Evolutionary conservation across 2,329 filamentous ascomycete genomes (phyloP).

Genomic region (Lasiodiplodia theobromae): DNA sequence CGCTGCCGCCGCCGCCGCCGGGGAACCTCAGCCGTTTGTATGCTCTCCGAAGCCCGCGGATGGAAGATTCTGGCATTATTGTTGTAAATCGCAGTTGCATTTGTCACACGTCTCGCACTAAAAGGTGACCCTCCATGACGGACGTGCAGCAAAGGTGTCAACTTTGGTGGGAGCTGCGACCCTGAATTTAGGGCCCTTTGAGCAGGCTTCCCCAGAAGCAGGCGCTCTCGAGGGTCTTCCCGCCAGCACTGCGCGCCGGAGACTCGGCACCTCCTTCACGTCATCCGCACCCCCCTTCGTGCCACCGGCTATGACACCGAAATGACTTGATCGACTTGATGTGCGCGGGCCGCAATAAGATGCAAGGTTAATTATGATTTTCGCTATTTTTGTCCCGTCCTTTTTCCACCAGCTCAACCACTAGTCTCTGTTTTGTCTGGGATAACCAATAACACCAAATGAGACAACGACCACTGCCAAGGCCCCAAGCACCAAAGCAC

Average conservation of each 20-base stretch:
- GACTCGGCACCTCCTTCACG: slow-evolving; percentile 16
- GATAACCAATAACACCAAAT: background rate
- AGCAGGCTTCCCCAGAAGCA: slow-evolving; percentile 14
- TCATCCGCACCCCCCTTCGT: background rate
- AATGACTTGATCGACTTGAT: background rate
- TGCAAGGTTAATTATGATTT: background rate
- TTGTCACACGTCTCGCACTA: slow-evolving; percentile 14
- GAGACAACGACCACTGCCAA: background rate
- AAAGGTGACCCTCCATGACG: background rate
- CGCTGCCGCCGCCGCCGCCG: slow-evolving; percentile 8
- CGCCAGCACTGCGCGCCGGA: background rate
- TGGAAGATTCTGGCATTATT: slow-evolving; percentile 30
- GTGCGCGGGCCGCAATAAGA: background rate
- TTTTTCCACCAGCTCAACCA: background rate
- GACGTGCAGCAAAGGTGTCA: background rate
- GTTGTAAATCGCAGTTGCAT: slow-evolving; percentile 16
- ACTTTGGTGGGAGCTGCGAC: background rate
- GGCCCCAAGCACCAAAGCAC: background rate
- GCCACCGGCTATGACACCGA: background rate
- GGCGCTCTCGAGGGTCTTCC: slow-evolving; percentile 3
- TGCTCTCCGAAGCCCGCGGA: slow-evolving; percentile 26
- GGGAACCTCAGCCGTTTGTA: slow-evolving; percentile 19
- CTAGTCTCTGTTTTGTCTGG: background rate
- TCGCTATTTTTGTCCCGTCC: slow-evolving; percentile 7
- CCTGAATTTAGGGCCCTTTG: slow-evolving; percentile 1